Evolutionary conservation across 352 stramenopile species (phyloP), one percentile per base, ranked within the genome.

Genomic region (Globisporangium viniferum): DNA sequence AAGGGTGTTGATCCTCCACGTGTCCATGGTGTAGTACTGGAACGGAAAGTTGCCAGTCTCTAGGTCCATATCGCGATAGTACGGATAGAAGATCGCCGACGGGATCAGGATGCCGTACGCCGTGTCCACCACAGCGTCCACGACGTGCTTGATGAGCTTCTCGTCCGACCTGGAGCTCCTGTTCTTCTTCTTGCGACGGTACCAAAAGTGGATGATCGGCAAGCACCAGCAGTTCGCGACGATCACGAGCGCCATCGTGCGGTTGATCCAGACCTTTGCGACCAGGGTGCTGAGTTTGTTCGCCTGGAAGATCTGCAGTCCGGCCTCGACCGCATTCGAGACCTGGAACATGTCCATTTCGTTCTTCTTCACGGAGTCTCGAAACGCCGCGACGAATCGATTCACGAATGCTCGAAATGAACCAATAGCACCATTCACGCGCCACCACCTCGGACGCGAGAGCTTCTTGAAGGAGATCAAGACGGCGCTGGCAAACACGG

Each of bases 291-390:
- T 73, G 5, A 75, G 44, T 14, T 71, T 73, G 69, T 57, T 59
- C n/a, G 57, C 54, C 51, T 78, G 72, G 59, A 66, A 78, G 9
- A 72, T 67, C 66, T 79, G 70, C 18, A 72, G 22, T 9, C 56
- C 60, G n/a, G 76, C 46, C 31, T 79, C 63, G 2, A 70, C 27
- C 8, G 62, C 48, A 1, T 39, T 39, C 2, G 7, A 12, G 35
- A 39, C 7, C 9, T 39, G 35, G 35, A 39, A 2, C 35, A 39
- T 39, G 35, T 39, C 35, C 35, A 39, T 39, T 5, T 39, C 35
- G 7, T 39, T 39, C 9, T 12, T 39, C 35, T 39, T 1, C 35
- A 39, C 35, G 9, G 8, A 39, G 8, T 5, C 9, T 8, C 35
- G 35, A 39, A 39, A 39, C 6, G 35, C 35, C 6, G 35, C 9